Base-by-base conservation (phyloP, 2,329 filamentous ascomycete species). In the Corynespora cassiicola region DNA sequence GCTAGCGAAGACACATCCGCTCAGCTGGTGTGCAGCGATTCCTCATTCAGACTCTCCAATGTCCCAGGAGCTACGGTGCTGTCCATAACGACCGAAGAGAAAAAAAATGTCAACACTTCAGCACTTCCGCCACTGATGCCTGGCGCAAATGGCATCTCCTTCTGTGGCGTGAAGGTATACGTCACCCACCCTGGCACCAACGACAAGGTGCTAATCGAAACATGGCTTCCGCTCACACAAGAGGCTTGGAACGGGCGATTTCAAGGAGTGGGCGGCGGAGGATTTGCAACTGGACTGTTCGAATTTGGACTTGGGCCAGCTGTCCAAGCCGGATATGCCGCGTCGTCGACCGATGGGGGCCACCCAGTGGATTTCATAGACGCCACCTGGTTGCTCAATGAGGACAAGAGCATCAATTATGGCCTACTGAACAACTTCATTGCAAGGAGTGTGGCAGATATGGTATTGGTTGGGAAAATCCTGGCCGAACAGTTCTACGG, bases 341-440 rank as follows among this genome's bases (percentile, higher is more conserved):
- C 50, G 1, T 42, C 48, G 3, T 45, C 47, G 5, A 59, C 55
- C 2, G 52, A 62, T 27, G 55, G 54, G 7, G 56, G 58, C 12
- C 46, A 52, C 16, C 20, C 32, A 7, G 45, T 36, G 2, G 34
- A 40, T 7, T 19, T 38, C 8, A 32, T 26, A 7, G 27, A 36
- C 25, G 20, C 39, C 14, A 24, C 25, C 14, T 56, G 44, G 46
- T 31, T 41, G 6, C 25, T 48, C 3, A 23, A 38, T n/a, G 30
- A 31, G 9, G 42, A 56, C 23, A 47, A 50, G 5, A 50, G 53
- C 8, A 15, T 61, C 18, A 47, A 62, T n/a, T 50, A 48, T 36
- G 21, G 48, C 6, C 31, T 52, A 2, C 39, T 71, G 3, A 44
- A 63, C 27, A 59, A 72, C 36, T 62, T 68, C 9, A 60, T 58